These are phyloP conservation scores for Cercospora sp. DNA, from an alignment of 2,329 filamentous ascomycete genomes.

Conservation along the genomic window DNA sequence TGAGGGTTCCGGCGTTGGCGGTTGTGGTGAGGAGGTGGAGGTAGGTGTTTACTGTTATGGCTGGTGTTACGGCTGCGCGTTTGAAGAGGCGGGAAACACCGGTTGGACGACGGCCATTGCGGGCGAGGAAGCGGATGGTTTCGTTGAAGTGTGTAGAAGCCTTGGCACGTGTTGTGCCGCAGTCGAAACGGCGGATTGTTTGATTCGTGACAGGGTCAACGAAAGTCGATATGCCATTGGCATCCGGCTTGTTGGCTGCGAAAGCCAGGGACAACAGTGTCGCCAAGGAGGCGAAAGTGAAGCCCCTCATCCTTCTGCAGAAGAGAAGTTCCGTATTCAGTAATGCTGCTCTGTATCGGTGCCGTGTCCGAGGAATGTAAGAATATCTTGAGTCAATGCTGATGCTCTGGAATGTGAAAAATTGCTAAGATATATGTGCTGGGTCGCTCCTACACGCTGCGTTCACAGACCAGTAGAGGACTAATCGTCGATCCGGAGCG, in stretches of 20 bases:
- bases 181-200: conserved; percentile 44
- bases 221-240: conserved; percentile 23
- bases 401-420: conserved; percentile 22
- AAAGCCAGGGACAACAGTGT: conserved; percentile 21
- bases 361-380: conserved; percentile 20
- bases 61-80: conserved; percentile 23
- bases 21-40: conserved; percentile 49
- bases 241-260: conserved; percentile 11
- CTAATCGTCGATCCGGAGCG: neutral
- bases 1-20: conserved; percentile 42
- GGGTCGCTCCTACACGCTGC: neutral
- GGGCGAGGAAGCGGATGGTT: conserved; percentile 41
- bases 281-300: conserved; percentile 26
- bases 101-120: conserved; percentile 25
- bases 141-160: conserved; percentile 44
- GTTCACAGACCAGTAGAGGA: neutral
- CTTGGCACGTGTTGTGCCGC: conserved; percentile 41
- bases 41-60: conserved; percentile 45
- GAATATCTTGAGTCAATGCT: neutral
- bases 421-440: conserved; percentile 14
- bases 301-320: conserved; percentile 28
- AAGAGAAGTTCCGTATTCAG: conserved; percentile 24
- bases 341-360: conserved; percentile 13
- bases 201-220: conserved; percentile 32
- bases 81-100: conserved; percentile 27